Evolutionary conservation across 2,329 filamentous ascomycete species (phyloP).

Genomic region (Fusarium buharicum): DNA sequence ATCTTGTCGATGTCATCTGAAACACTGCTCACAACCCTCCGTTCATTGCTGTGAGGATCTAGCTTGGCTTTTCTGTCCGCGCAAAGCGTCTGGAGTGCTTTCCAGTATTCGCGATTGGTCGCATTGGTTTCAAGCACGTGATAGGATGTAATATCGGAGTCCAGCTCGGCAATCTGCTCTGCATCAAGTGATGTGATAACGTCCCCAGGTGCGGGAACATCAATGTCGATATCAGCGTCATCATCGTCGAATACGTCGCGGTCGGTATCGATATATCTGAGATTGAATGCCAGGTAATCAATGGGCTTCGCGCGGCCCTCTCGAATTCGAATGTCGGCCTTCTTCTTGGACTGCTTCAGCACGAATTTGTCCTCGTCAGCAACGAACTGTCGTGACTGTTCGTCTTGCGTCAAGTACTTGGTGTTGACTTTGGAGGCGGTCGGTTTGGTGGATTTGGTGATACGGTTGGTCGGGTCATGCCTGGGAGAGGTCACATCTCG

Average conservation of each 20-base stretch:
- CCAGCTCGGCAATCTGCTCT: constrained; percentile 76
- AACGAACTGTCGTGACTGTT: constrained; percentile 84
- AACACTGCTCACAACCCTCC: constrained; percentile 82
- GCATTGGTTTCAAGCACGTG: constrained; percentile 80
- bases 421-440: constrained; percentile 47
- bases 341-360: constrained; percentile 96
- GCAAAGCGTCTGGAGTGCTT: constrained; percentile 86
- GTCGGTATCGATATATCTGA: constrained; percentile 87
- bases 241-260: constrained; percentile 88
- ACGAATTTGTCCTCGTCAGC: constrained; percentile 97
- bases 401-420: constrained; percentile 75
- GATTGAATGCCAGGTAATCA: constrained; percentile 90
- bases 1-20: constrained; percentile 89
- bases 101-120: constrained; percentile 90
- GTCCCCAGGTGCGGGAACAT: constrained; percentile 81
- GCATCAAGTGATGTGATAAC: constrained; percentile 79
- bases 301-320: constrained; percentile 91
- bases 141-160: constrained; percentile 84
- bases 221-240: constrained; percentile 76
- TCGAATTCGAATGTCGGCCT: constrained; percentile 92
- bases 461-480: constrained; percentile 64
- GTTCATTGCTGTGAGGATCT: constrained; percentile 69
- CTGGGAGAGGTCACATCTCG: constrained; percentile 66
- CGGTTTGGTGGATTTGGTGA: constrained; percentile 60
- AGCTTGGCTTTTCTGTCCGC: constrained; percentile 76